A percentile compares a stretch with the other conserved stretches of the same genome.
phyloP scores from a whole-genome alignment of 306 rosid species.

The Rosa multiflora region DNA sequence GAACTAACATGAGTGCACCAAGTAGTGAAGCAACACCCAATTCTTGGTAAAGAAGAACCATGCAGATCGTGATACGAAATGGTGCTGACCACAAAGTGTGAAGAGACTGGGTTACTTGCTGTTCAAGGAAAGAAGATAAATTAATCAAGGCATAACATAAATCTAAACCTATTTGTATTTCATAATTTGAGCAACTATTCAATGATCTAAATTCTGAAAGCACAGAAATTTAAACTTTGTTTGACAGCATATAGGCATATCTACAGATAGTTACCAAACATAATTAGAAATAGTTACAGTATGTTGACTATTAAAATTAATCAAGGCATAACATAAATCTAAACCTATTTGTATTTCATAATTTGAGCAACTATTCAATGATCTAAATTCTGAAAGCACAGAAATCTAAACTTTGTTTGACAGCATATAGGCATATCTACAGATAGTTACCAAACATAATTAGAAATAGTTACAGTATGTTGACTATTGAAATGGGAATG shows the following conservation, averaged over 20 bases:
- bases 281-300: not conserved
- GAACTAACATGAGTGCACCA: constrained; percentile 48
- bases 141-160: constrained; percentile 1
- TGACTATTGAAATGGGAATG: constrained; percentile 5
- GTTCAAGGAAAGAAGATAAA: constrained; percentile 20
- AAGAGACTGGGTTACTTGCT: constrained; percentile 50
- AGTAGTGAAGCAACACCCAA: constrained; percentile 46
- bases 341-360: not conserved
- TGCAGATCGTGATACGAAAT: constrained; percentile 38
- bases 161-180: not conserved
- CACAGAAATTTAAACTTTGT: not conserved
- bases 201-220: not conserved
- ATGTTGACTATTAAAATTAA: not conserved
- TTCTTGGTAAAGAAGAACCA: constrained; percentile 52
- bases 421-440: not conserved
- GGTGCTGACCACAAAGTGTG: constrained; percentile 59
- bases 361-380: not conserved
- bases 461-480: not conserved
- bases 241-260: not conserved
- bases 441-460: not conserved
- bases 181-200: not conserved
- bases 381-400: not conserved
- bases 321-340: not conserved
- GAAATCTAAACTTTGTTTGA: not conserved
- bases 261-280: not conserved